Base-by-base conservation (phyloP, 768 basidiomycete genomes). In the Naganishia antarctica region DNA sequence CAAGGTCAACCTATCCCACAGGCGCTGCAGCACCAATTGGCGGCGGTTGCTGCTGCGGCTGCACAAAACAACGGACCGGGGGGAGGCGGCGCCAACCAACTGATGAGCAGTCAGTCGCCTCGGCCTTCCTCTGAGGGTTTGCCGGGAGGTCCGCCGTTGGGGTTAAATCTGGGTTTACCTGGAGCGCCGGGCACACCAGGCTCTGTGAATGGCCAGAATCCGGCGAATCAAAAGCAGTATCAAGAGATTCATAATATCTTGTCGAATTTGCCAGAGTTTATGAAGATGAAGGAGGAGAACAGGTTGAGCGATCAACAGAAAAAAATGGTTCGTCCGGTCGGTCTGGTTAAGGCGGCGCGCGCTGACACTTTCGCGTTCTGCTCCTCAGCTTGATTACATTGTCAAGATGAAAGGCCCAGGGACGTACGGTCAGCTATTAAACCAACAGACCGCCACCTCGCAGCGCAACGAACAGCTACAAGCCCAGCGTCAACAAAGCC, bases 241-340 rank as follows among this genome's bases (percentile, higher is more conserved):
- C 53, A 64, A 16, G 44, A 48, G 37, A 44, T 64, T 7, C 15
- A 34, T 16, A 58, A 64, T 23, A 64, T 64, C 53, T 28, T 64
- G 41, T 31, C 53, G 4, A 64, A 64, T 31, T 34, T 64, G 37
- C 50, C 53, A 13, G 40, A 58, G 31, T 64, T 64, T 41, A 25
- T 64, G n/a, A 53, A 59, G 37, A 64, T 58, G 57, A 64, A 64
- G 57, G 57, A 64, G 23, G 53, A 64, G 16, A 64, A 64, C 25
- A 18, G 53, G 53, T 53, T 64, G 31, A 41, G 16, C 11, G 44
- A 43, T 16, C 29, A 49, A 11, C 51, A 64, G 25, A 46, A 37
- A 25, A 34, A 41, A 15, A 58, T 59, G 57, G 63, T 64, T n/a
- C 25, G 60, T 41, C 4, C 32, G 4, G 47, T 12, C 4, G 29